Percentiles rank a stretch among this genome's conserved stretches.
These are phyloP conservation scores for Raphanus sativus DNA, from an alignment of 345 rosid genomes.

Conservation along the genomic window DNA sequence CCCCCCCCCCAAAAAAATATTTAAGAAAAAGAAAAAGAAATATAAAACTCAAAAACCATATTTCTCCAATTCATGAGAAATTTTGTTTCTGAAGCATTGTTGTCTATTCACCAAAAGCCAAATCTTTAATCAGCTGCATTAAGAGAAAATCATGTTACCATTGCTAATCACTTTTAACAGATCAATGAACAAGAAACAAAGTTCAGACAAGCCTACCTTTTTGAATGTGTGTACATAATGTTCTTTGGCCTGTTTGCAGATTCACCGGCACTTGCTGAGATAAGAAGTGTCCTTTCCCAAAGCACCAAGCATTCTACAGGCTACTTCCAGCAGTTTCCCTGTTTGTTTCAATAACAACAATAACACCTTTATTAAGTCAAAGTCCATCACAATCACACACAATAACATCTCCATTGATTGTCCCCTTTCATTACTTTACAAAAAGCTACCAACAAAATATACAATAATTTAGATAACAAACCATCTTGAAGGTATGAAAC, in stretches of 20 bases:
- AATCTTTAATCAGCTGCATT: constrained; percentile 16
- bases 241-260: constrained; percentile 17
- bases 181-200: not conserved
- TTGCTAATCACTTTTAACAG: not conserved
- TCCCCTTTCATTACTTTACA: constrained; percentile 2
- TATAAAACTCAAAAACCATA: not conserved
- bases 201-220: constrained; percentile 12
- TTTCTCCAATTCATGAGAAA: constrained; percentile 11
- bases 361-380: constrained; percentile 29
- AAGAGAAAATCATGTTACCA: not conserved
- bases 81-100: not conserved
- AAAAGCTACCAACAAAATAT: constrained; percentile 3
- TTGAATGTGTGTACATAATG: constrained; percentile 17
- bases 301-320: constrained; percentile 61
- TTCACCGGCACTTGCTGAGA: constrained; percentile 48
- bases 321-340: constrained; percentile 72
- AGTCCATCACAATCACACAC: constrained; percentile 11
- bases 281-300: constrained; percentile 51
- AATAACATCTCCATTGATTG: constrained; percentile 21
- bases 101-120: constrained; percentile 27
- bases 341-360: constrained; percentile 33
- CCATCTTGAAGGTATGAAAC: constrained; percentile 18
- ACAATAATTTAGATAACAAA: not conserved
- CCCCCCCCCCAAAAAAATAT: constrained; percentile 26
- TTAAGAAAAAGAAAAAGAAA: not conserved